Evolutionary conservation across 2,329 filamentous ascomycete genomes (phyloP), one percentile per base, ranked within the genome.

Genomic region (Talaromyces islandicus): DNA sequence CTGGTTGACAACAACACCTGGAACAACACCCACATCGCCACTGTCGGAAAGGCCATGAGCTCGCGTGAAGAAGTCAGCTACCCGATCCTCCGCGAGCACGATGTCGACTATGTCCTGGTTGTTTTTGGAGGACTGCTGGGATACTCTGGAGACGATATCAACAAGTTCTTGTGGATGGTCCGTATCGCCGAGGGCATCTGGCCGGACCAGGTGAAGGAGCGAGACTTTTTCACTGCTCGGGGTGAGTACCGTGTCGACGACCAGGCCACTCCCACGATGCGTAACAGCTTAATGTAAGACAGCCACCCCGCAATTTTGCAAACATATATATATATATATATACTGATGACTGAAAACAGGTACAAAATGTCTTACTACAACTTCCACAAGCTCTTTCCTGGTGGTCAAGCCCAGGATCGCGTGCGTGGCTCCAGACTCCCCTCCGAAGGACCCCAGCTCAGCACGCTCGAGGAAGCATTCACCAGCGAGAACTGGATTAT

Each of bases 331-430:
- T n/a, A 27, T 11, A 43, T 9, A 2, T 11, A 38, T 14, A 38
- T 38, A 38, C 12, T 24, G 25, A 24, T 12, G 25, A 27, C 7
- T 3, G 27, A 27, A 48, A 53, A 35, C 66, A 96, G 92, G 91
- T 99, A 99, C 86, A 99, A 99, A 85, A 97, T 99, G 92, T 97
- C 92, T 24, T 99, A 99, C 84, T 90, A 99, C 85, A 97, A 97
- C 83, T 99, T 90, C 82, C 85, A 93, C 77, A 80, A 84, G 53
- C 86, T 99, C 64, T 99, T 97, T 85, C 93, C 92, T 51, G 83
- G 88, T 2, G 94, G 94, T 64, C 92, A 97, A 78, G 92, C 91
- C 38, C 81, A 87, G 68, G 94, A 99, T 74, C 89, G 94, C 67
- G 94, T 99, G 65, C 92, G 94, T 72, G 87, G 88, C 65, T 84